Evolutionary conservation across 805 yeast species (phyloP), one percentile per base, ranked within the genome.

Genomic region (Schizosaccharomyces lindneri): DNA sequence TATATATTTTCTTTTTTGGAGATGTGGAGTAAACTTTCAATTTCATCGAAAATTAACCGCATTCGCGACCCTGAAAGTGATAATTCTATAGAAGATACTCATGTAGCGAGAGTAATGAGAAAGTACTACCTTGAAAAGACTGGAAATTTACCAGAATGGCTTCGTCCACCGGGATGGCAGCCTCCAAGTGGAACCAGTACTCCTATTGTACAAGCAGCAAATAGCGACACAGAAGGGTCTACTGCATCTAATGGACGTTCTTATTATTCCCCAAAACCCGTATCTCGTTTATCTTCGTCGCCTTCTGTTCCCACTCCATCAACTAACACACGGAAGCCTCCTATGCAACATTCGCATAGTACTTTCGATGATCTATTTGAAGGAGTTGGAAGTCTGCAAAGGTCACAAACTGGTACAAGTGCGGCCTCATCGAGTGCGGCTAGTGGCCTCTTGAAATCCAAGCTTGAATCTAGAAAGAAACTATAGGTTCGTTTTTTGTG

Each of bases 91-190:
- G 60, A 57, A 11, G 60, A 57, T 17, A 57, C 60, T 24, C 60
- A 57, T 17, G 60, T 57, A 29, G 39, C 48, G 3, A 46, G 60
- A 6, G 39, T 24, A 4, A 19, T 57, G 48, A 27, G 60, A 21
- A 57, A 57, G 11, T 57, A 57, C 39, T 57, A 57, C 27, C 27
- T 57, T n/a, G 60, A 57, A 31, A 57, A 57, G 27, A 39, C 27
- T 19, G 60, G 48, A 7, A 41, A n/a, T 19, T 41, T 57, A 21
- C 60, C 60, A 7, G 39, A 27, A 5, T 57, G 60, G 60, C 43
- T 57, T 21, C 48, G 29, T 7, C 60, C 60, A 9, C 60, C 60
- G 2, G 43, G 43, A 27, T 51, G 57, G 57, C 31, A 51, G 17
- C 36, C 57, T 51, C 36, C 57, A 51, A 17, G 21, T 9, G 57